Conservation (phyloP, 2,329 filamentous ascomycete genomes). For the Torrubiella hemipterigena region DNA sequence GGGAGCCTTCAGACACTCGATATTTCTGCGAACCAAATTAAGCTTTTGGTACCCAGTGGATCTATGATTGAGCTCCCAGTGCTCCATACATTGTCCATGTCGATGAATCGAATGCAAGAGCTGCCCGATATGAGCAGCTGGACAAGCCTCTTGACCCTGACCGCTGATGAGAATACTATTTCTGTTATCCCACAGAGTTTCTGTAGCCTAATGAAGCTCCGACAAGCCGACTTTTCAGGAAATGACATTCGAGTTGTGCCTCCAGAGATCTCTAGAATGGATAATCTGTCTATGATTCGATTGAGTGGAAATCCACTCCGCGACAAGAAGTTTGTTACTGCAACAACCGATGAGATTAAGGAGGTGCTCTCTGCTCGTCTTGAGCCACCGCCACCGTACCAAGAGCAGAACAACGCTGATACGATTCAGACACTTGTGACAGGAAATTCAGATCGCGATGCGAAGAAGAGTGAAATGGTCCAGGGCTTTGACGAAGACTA, state of each 20-base stretch:
- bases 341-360: constrained; percentile 73
- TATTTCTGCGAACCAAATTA: constrained; percentile 64
- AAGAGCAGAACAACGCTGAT: constrained; percentile 16
- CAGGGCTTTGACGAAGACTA: constrained; percentile 17
- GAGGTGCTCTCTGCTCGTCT: constrained; percentile 55
- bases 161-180: constrained; percentile 74
- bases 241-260: constrained; percentile 74
- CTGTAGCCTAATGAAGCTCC: constrained; percentile 51
- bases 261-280: constrained; percentile 68
- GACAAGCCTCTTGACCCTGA: constrained; percentile 59
- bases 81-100: constrained; percentile 63
- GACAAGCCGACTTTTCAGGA: constrained; percentile 69
- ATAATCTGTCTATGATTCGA: constrained; percentile 59
- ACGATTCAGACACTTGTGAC: constrained; percentile 10
- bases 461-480: constrained; percentile 6
- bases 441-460: constrained; percentile 20
- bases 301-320: constrained; percentile 82
- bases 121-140: constrained; percentile 68
- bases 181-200: constrained; percentile 67
- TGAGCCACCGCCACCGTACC: constrained; percentile 38
- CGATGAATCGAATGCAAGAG: constrained; percentile 63
- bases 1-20: constrained; percentile 63
- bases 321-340: constrained; percentile 74
- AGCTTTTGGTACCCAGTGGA: constrained; percentile 32
- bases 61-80: constrained; percentile 51